Conservation (phyloP, 2,329 filamentous ascomycete species). For the Monosporascus sp. region DNA sequence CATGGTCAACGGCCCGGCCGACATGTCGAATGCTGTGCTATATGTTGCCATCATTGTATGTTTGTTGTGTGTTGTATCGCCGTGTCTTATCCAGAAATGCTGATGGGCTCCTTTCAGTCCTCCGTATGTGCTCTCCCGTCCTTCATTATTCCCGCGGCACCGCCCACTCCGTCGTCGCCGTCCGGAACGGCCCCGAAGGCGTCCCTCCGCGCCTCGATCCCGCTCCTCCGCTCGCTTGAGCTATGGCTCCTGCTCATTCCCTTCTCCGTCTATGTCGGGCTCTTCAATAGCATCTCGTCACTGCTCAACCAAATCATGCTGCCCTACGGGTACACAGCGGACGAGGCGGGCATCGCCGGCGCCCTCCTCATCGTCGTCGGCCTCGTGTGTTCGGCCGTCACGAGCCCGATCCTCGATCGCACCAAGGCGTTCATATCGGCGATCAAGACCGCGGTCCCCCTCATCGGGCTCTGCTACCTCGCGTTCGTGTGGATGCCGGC, state of each 20-base stretch:
- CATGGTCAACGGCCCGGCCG: slow-evolving; percentile 56
- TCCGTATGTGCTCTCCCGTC: slow-evolving; percentile 64
- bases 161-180: slow-evolving; percentile 71
- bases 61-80: slow-evolving; percentile 5
- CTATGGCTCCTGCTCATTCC: slow-evolving; percentile 77
- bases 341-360: slow-evolving; percentile 82
- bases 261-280: slow-evolving; percentile 80
- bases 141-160: slow-evolving; percentile 71
- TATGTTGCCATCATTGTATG: slow-evolving; percentile 78
- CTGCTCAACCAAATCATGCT: slow-evolving; percentile 85
- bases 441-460: slow-evolving; percentile 68
- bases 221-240: slow-evolving; percentile 57
- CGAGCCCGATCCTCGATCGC: slow-evolving; percentile 76
- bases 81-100: slow-evolving; percentile 33
- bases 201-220: slow-evolving; percentile 43
- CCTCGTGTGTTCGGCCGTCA: slow-evolving; percentile 68
- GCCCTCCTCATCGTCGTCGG: slow-evolving; percentile 86
- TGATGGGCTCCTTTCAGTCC: slow-evolving; percentile 23
- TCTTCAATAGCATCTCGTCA: slow-evolving; percentile 89
- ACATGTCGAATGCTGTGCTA: slow-evolving; percentile 77
- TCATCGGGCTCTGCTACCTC: slow-evolving; percentile 70
- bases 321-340: slow-evolving; percentile 79
- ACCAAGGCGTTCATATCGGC: slow-evolving; percentile 72
- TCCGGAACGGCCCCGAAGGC: slow-evolving; percentile 57
- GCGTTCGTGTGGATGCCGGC: slow-evolving; percentile 74